These are phyloP conservation scores for Quercus dentata DNA, from an alignment of 306 rosid genomes.

Conservation along the genomic window DNA sequence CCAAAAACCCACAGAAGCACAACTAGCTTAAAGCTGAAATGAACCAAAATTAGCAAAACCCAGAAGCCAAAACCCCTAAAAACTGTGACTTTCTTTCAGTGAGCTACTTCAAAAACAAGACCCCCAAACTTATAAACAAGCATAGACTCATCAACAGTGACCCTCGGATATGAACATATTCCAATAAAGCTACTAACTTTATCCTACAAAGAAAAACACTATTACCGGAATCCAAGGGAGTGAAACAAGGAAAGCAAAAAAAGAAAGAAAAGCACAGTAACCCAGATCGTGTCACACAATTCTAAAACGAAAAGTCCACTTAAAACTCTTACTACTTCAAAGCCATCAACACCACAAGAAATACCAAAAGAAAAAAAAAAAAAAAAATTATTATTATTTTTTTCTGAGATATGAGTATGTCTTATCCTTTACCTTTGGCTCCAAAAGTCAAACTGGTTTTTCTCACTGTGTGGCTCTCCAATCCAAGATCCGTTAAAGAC, in stretches of 20 bases:
- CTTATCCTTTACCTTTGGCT: slow-evolving; percentile 21
- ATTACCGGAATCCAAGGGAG: slow-evolving; percentile 53
- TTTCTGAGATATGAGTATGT: not conserved
- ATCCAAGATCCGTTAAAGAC: slow-evolving; percentile 33
- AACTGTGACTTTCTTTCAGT: slow-evolving; percentile 8
- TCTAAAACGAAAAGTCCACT: slow-evolving; percentile 31
- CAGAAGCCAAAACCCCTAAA: slow-evolving; percentile 13
- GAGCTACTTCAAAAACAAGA: slow-evolving; percentile 14
- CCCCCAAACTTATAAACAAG: slow-evolving; percentile 23
- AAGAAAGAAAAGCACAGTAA: slow-evolving; percentile 22
- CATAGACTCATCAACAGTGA: slow-evolving; percentile 19
- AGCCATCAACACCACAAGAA: slow-evolving; percentile 25
- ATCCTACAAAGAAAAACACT: slow-evolving; percentile 23
- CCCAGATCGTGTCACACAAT: slow-evolving; percentile 43
- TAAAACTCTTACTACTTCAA: slow-evolving; percentile 19
- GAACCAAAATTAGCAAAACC: slow-evolving; percentile 7
- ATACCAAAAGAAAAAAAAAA: not conserved
- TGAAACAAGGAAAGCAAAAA: slow-evolving; percentile 32
- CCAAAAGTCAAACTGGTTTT: slow-evolving; percentile 41
- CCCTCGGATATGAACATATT: slow-evolving; percentile 35
- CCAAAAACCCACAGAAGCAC: not conserved
- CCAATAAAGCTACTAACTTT: slow-evolving; percentile 50
- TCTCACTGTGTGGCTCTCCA: slow-evolving; percentile 39
- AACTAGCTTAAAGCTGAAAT: not conserved
- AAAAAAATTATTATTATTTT: not conserved